phyloP scores from a whole-genome alignment of 2,329 filamentous ascomycete species.

The Aspergillus intermedius region DNA sequence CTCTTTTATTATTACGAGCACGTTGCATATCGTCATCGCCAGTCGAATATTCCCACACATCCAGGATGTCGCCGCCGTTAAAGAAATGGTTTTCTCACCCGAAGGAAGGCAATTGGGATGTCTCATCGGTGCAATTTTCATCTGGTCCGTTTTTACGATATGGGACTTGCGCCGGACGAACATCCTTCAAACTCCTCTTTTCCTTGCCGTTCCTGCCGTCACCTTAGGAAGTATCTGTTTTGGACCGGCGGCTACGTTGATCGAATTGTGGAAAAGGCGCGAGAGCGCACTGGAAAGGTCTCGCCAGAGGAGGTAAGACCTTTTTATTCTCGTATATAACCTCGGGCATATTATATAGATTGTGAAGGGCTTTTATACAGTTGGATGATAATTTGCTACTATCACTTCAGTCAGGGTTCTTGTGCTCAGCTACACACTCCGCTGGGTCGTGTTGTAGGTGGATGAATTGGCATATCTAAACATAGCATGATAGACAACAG shows the following conservation, averaged over 20 bases:
- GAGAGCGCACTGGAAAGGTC: background rate
- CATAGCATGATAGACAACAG: too few relatives aligned
- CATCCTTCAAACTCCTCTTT: background rate
- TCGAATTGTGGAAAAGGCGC: background rate
- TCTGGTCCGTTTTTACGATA: slow-evolving; percentile 7
- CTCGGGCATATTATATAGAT: too few relatives aligned
- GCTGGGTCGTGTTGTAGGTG: too few relatives aligned
- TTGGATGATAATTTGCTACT: too few relatives aligned
- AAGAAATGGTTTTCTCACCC: background rate
- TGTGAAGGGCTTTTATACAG: too few relatives aligned
- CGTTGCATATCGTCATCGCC: slow-evolving; percentile 1
- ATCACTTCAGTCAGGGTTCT: too few relatives aligned
- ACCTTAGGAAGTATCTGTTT: background rate
- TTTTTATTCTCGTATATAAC: too few relatives aligned
- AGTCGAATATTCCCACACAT: background rate
- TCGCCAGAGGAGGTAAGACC: background rate
- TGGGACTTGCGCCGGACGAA: slow-evolving; percentile 10
- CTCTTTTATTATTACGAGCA: background rate
- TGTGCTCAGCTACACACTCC: too few relatives aligned
- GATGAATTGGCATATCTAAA: too few relatives aligned
- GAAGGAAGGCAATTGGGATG: slow-evolving; percentile 1
- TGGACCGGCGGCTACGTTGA: background rate
- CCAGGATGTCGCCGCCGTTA: too few relatives aligned
- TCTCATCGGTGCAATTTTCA: background rate
- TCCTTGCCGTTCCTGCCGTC: background rate